Base-by-base conservation (phyloP, 2,329 filamentous ascomycete genomes). In the Paramyrothecium sp. region DNA sequence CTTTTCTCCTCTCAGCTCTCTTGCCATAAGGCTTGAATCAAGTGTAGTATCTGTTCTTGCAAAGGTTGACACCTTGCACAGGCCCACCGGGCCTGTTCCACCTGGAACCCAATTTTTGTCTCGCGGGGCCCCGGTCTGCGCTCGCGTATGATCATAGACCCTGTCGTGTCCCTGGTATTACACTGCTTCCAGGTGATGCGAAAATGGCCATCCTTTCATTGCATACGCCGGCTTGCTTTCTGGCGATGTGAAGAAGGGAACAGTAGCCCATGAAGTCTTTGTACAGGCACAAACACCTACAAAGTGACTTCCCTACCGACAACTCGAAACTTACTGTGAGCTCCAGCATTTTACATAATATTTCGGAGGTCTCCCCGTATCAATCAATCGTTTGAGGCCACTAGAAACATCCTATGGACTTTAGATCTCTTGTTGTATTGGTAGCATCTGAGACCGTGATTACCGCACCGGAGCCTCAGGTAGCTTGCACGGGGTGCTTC, bases 1-100 rank as follows among this genome's bases (percentile, higher is more conserved):
- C 56, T 57, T 59, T 57, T 44, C 57, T 44, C 57, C 57, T 62
- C 53, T 47, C 23, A 66, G 55, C 60, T 63, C 56, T 60, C 55
- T 65, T 58, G 62, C 64, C 63, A 54, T 56, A 34, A 46, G 60
- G 62, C 66, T 67, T 50, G 33, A 60, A 65, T 66, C 57, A 61
- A 65, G 51, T 66, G 66, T 67, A 68, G 66, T 65, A 67, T 63
- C 62, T 66, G 65, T 67, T 68, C 63, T 65, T 67, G 62, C 62
- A 55, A 51, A 60, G 65, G 61, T 61, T 63, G 61, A 67, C 34
- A 41, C 61, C 65, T 64, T 54, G 56, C 55, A 66, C 26, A 23
- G 53, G 60, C 38, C 47, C 30, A 53, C 56, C 16, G 20, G 30
- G 53, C 46, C 54, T 56, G 50, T 49, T 34, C 16, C 26, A 7